phyloP scores from a whole-genome alignment of 805 yeast species.

The Ogataea paraovalis region DNA sequence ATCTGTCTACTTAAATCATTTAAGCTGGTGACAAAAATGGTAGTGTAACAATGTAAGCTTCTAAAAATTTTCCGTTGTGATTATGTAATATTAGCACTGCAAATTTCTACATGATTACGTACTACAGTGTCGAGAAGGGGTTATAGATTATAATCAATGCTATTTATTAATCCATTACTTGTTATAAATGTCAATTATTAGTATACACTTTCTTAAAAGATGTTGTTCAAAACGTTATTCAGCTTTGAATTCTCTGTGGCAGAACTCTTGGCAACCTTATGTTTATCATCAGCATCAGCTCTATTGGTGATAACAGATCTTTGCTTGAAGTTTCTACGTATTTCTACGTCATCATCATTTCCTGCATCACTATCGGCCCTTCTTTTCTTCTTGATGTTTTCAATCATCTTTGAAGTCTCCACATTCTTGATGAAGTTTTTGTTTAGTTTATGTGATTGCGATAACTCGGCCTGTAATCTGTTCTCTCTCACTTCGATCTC shows the following conservation, averaged over 20 bases:
- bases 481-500: conserved; percentile 88
- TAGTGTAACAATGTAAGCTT: too few relatives aligned
- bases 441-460: conserved; percentile 85
- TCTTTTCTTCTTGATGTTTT: conserved; percentile 55
- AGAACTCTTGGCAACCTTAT: conserved; percentile 36
- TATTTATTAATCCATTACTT: background rate
- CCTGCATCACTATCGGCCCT: conserved; percentile 25
- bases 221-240: conserved; percentile 47
- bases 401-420: conserved; percentile 78
- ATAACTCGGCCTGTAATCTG: conserved; percentile 79
- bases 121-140: too few relatives aligned
- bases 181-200: background rate
- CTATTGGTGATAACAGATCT: conserved; percentile 62
- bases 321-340: conserved; percentile 67
- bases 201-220: conserved; percentile 35
- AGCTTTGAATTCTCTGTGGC: conserved; percentile 31
- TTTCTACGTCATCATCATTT: conserved; percentile 28
- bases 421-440: conserved; percentile 79
- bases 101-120: too few relatives aligned
- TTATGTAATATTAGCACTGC: too few relatives aligned
- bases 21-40: too few relatives aligned
- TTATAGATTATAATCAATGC: background rate
- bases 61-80: too few relatives aligned
- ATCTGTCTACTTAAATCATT: too few relatives aligned
- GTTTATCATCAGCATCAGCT: conserved; percentile 51